A percentile compares a stretch with the other conserved stretches of the same genome.
Evolutionary conservation across 768 basidiomycete species (phyloP).

Genomic region (Rubroboletus pulcherrimus): DNA sequence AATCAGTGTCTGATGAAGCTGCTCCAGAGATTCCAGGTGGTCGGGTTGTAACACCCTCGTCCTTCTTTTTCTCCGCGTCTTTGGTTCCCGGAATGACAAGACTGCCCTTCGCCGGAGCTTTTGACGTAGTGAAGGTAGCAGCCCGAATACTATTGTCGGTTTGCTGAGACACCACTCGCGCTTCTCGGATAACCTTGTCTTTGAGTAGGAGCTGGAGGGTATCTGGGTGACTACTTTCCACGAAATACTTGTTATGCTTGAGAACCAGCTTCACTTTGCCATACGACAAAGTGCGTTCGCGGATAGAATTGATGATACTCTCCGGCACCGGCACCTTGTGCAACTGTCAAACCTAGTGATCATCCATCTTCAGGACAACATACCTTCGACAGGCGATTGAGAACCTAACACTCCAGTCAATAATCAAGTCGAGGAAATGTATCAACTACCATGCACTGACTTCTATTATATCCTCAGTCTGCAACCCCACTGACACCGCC

Average conservation of each 20-base stretch:
- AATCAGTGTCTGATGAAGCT: conserved; percentile 56
- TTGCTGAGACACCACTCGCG: conserved; percentile 67
- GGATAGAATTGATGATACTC: conserved; percentile 79
- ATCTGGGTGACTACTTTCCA: conserved; percentile 94
- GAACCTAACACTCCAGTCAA: conserved; percentile 48
- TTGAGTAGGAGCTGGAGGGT: conserved; percentile 84
- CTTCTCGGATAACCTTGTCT: conserved; percentile 80
- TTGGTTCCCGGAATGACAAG: conserved; percentile 85
- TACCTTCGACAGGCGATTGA: conserved; percentile 77
- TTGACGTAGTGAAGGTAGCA: conserved; percentile 72
- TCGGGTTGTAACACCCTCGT: conserved; percentile 42
- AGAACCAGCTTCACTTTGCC: conserved; percentile 98
- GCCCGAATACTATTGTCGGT: conserved; percentile 74
- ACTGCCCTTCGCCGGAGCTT: conserved; percentile 79
- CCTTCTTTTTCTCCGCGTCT: conserved; percentile 68
- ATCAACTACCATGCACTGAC: conserved; percentile 44
- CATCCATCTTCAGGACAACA: conserved; percentile 1
- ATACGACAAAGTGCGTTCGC: conserved; percentile 91
- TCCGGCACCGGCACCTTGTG: conserved; percentile 87
- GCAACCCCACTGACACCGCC: conserved; percentile 95
- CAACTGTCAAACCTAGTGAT: conserved; percentile 2
- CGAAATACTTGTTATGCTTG: conserved; percentile 96
- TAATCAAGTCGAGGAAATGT: conserved; percentile 28
- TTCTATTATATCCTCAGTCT: conserved; percentile 98
- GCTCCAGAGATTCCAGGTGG: conserved; percentile 27